These are phyloP conservation scores for Mesotaenium endlicherianum DNA, from an alignment of 139 green algal species.

Conservation along the genomic window DNA sequence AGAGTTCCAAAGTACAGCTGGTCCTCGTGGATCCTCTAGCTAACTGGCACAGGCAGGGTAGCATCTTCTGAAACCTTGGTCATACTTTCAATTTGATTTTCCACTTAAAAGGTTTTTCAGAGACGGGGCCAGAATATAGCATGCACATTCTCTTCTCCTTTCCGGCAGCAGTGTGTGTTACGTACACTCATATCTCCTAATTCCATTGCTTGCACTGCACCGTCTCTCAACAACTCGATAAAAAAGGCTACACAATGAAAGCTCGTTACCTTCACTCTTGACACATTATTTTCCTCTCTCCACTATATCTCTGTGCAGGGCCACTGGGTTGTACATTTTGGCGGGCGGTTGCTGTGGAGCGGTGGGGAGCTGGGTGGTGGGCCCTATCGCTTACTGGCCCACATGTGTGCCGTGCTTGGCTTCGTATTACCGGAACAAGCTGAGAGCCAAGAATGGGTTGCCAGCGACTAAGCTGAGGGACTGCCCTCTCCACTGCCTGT, in stretches of 20 bases:
- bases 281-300: neutral
- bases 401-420: conserved; percentile 28
- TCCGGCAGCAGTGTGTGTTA: too few species aligned
- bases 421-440: conserved; percentile 3
- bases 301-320: conserved; percentile 4
- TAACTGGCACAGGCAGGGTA: too few species aligned
- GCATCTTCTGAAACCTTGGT: too few species aligned
- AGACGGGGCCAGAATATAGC: too few species aligned
- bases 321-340: neutral
- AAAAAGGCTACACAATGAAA: neutral
- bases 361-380: neutral
- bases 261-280: neutral
- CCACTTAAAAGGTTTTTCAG: too few species aligned
- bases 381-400: conserved; percentile 4
- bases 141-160: too few species aligned
- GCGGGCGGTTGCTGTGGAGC: neutral
- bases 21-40: too few species aligned
- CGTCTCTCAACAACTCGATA: too few species aligned
- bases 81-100: too few species aligned
- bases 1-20: too few species aligned
- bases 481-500: conserved; percentile 12
- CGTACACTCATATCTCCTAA: too few species aligned
- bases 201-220: too few species aligned
- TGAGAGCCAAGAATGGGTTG: conserved; percentile 16
- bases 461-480: neutral